A percentile compares a stretch with the other conserved stretches of the same genome.
These are phyloP conservation scores for Lithospermum erythrorhizon DNA, from an alignment of 257 asterid genomes.

Conservation along the genomic window DNA sequence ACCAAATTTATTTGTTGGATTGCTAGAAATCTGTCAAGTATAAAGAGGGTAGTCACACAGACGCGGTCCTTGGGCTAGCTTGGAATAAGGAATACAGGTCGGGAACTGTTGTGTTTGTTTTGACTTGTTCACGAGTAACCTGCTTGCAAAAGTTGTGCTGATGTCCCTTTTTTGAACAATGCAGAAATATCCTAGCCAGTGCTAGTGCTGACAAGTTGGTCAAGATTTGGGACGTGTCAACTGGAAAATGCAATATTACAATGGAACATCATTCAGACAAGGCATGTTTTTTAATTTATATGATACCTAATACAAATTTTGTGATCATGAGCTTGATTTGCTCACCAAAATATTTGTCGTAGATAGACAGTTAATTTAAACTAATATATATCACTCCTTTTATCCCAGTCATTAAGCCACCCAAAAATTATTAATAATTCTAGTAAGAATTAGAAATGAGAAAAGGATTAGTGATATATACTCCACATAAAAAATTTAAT, in stretches of 20 bases:
- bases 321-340: not conserved
- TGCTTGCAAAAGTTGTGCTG: slow-evolving; percentile 3
- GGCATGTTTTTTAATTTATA: slow-evolving; percentile 34
- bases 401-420: too few relatives aligned
- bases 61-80: slow-evolving; percentile 85
- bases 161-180: slow-evolving; percentile 8
- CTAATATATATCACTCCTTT: not conserved
- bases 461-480: too few relatives aligned
- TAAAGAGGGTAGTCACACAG: slow-evolving; percentile 78
- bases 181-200: slow-evolving; percentile 85
- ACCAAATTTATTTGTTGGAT: slow-evolving; percentile 7
- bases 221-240: slow-evolving; percentile 79
- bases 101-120: slow-evolving; percentile 4
- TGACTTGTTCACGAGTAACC: not conserved
- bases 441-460: too few relatives aligned
- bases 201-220: slow-evolving; percentile 89
- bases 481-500: too few relatives aligned
- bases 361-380: not conserved
- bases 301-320: not conserved
- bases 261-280: slow-evolving; percentile 80
- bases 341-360: not conserved
- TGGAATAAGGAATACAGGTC: slow-evolving; percentile 92
- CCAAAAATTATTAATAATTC: too few relatives aligned
- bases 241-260: slow-evolving; percentile 58
- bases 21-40: slow-evolving; percentile 57